Evolutionary conservation across 176 grass and related monocot species (phyloP), one percentile per base, ranked within the genome.

Genomic region (barley (Hordeum vulgare)): DNA sequence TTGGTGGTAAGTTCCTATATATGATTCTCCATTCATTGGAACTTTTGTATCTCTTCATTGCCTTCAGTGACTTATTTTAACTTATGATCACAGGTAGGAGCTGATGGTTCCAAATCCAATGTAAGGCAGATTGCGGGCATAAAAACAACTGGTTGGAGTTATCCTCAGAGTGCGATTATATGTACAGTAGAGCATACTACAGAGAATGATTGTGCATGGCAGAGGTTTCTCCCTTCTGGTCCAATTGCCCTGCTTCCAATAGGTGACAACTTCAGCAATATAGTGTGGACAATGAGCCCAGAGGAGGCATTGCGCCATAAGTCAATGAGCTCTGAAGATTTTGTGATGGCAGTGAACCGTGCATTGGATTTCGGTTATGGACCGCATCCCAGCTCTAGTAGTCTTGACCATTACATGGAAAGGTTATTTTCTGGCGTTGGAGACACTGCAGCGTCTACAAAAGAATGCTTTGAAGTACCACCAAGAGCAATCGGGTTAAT

Each of bases 231-330:
- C 14, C 91, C 96, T 66, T 85, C 87, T 58, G 96, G 96, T 75
- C 96, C 96, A 24, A 90, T 99, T 26, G 96, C 96, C 64, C 85
- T 96, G 60, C 89, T 96, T 54, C 91, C 96, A 7, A 87, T 99
- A 61, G 96, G 93, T 1, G 64, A 89, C 35, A 94, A 87, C 26
- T 99, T 92, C 74, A 99, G 96, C 91, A 99, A 96, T 80, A 96
- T 99, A 85, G 96, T 99, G 35, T 99, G 96, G 96, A 99, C 96
- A 91, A 99, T 99, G 96, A 87, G 83, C 66, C 87, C 96, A 36
- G 89, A 92, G 63, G 91, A 94, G 45, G 82, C 96, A 70, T 72
- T 33, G 0, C 83, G 44, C 39, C 96, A 94, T 63, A 95, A 94
- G 74, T 88, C 78, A 47, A 96, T 95, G 87, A 93, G 80, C 69